phyloP scores from a whole-genome alignment of 1,284 basidiomycete genomes.

The Ceratorhiza oryzae-sativae region DNA sequence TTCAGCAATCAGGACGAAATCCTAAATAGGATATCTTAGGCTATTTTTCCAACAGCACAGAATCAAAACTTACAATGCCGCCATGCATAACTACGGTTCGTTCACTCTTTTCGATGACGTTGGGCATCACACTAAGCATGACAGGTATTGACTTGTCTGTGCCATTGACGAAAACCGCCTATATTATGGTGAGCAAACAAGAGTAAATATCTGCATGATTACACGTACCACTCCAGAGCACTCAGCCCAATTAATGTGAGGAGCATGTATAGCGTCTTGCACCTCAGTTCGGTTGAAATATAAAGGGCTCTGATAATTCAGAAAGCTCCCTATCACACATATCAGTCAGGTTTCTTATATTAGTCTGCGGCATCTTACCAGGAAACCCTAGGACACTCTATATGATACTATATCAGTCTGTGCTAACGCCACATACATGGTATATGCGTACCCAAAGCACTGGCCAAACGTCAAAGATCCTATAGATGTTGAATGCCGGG shows the following conservation, averaged over 20 bases:
- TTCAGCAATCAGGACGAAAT: slow-evolving; percentile 73
- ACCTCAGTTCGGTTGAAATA: slow-evolving; percentile 78
- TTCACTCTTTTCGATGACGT: slow-evolving; percentile 75
- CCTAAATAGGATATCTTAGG: slow-evolving; percentile 52
- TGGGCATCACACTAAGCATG: slow-evolving; percentile 68
- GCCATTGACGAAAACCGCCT: slow-evolving; percentile 44
- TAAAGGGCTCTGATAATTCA: slow-evolving; percentile 55
- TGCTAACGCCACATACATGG: too few relatives aligned
- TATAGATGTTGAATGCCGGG: slow-evolving; percentile 78
- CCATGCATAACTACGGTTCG: slow-evolving; percentile 75
- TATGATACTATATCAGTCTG: slow-evolving; percentile 54
- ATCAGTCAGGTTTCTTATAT: slow-evolving; percentile 50
- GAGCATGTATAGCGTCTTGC: slow-evolving; percentile 76
- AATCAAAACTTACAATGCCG: slow-evolving; percentile 55
- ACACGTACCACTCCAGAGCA: slow-evolving; percentile 64
- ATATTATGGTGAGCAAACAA: neutral
- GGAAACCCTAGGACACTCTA: slow-evolving; percentile 80
- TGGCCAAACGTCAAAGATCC: slow-evolving; percentile 63
- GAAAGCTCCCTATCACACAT: slow-evolving; percentile 43
- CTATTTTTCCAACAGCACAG: neutral
- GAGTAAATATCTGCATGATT: slow-evolving; percentile 56
- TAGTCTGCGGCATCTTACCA: slow-evolving; percentile 61
- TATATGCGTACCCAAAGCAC: slow-evolving; percentile 12
- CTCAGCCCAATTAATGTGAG: slow-evolving; percentile 67
- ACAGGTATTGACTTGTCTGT: slow-evolving; percentile 67